Percentiles rank a stretch among this genome's conserved stretches.
Evolutionary conservation across 2,329 filamentous ascomycete genomes (phyloP).

Genomic region (Ambrosiella beaveri): DNA sequence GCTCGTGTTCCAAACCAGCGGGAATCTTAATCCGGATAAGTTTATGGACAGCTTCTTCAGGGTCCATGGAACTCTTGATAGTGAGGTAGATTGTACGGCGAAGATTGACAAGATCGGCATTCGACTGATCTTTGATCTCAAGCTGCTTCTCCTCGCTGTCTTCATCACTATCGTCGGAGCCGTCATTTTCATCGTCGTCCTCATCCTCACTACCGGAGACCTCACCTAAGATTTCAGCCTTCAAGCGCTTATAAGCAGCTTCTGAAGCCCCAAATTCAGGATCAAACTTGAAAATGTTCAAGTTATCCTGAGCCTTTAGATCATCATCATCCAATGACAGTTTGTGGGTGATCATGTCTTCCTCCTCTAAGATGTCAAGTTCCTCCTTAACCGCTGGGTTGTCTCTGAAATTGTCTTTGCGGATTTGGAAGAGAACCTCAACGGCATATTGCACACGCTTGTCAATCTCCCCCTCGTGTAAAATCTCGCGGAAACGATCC

Average conservation of each 20-base stretch:
- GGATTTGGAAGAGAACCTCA: conserved; percentile 88
- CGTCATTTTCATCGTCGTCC: conserved; percentile 37
- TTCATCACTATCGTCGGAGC: conserved; percentile 55
- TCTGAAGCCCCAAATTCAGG: conserved; percentile 80
- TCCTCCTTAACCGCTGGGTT: conserved; percentile 83
- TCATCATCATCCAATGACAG: conserved; percentile 60
- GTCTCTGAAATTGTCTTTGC: conserved; percentile 93
- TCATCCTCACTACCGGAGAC: conserved; percentile 71
- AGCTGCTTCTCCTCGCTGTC: conserved; percentile 64
- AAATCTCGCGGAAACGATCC: conserved; percentile 84
- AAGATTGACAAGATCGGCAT: conserved; percentile 85
- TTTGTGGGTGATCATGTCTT: conserved; percentile 90
- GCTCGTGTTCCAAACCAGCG: conserved; percentile 67
- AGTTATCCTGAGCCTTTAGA: conserved; percentile 64
- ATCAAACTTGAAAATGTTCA: conserved; percentile 95
- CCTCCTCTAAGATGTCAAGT: conserved; percentile 87
- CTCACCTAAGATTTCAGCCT: conserved; percentile 86
- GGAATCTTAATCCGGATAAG: conserved; percentile 87
- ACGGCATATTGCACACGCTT: conserved; percentile 99
- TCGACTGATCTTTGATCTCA: conserved; percentile 96
- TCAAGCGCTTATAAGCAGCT: conserved; percentile 72
- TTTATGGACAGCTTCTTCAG: conserved; percentile 95
- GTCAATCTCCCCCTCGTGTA: conserved; percentile 94
- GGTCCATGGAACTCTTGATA: conserved; percentile 90
- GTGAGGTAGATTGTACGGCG: conserved; percentile 91